Conservation (phyloP, 345 rosid species). For the Ceriops zippeliana region DNA sequence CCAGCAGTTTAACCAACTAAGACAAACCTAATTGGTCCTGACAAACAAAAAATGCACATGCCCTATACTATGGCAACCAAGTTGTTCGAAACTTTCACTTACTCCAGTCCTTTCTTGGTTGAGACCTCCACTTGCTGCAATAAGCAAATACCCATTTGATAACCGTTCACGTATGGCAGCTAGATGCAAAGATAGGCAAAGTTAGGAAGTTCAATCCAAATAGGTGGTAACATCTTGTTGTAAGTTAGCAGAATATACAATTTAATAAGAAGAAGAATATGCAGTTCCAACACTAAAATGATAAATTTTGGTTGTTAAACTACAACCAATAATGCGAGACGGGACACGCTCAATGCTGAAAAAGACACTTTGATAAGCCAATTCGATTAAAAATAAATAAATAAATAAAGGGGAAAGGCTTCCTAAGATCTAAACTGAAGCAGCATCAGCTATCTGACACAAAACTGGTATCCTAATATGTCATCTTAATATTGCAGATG, state of each 20-base stretch:
- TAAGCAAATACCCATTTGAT: constrained; percentile 93
- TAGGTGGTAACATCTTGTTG: neutral
- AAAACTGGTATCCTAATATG: no score
- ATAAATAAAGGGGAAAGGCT: no score
- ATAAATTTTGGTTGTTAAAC: no score
- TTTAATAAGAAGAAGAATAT: neutral
- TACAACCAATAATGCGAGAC: no score
- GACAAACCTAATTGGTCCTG: constrained; percentile 5
- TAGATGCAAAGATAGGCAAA: constrained; percentile 29
- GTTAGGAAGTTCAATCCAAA: constrained; percentile 7
- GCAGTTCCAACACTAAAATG: no score
- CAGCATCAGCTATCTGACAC: no score
- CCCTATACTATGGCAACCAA: neutral
- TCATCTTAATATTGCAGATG: no score
- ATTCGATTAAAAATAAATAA: no score
- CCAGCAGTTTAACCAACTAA: neutral
- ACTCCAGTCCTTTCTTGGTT: constrained; percentile 99
- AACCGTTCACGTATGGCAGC: constrained; percentile 59
- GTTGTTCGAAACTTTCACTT: constrained; percentile 33
- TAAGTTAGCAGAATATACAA: neutral
- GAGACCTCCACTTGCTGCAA: constrained; percentile 96
- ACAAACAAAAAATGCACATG: constrained; percentile 1
- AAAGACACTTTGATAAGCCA: no score
- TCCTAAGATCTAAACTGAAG: no score
- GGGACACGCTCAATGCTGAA: no score